Conservation (phyloP, 2,329 filamentous ascomycete genomes). For the Aurifilum marmelostoma region DNA sequence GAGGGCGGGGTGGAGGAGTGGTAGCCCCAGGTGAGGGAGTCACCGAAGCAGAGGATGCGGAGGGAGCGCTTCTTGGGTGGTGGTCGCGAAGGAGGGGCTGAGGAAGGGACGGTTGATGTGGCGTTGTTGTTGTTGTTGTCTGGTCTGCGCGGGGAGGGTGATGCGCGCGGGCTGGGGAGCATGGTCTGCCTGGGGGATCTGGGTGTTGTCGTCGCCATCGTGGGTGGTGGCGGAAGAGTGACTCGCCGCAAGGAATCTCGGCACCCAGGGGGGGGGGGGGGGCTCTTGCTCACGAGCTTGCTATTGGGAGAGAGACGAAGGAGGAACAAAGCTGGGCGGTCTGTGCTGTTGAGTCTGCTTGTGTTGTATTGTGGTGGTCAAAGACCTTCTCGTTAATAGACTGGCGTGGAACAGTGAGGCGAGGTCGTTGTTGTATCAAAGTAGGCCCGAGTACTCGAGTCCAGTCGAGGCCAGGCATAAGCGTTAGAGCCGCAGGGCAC, state of each 20-base stretch:
- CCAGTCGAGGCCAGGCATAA: background rate
- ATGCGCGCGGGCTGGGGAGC: conserved; percentile 18
- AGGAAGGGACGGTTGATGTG: conserved; percentile 5
- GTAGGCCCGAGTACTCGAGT: background rate
- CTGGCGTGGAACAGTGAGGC: background rate
- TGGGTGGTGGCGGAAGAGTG: background rate
- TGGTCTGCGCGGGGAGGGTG: background rate
- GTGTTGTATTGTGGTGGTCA: background rate
- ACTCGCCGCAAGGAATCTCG: background rate
- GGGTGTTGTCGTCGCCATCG: conserved; percentile 19
- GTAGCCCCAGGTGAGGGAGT: conserved; percentile 66
- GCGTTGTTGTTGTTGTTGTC: conserved; percentile 5
- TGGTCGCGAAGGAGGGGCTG: conserved; percentile 21
- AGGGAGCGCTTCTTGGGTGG: conserved; percentile 37
- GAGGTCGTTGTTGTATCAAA: background rate
- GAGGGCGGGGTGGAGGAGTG: conserved; percentile 34
- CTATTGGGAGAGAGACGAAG: too few relatives aligned
- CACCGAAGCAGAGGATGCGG: conserved; percentile 65
- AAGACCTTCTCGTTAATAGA: background rate
- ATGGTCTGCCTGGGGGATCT: conserved; percentile 11
- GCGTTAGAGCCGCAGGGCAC: background rate
- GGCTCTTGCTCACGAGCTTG: background rate
- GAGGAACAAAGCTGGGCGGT: background rate
- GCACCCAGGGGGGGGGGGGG: too few relatives aligned
- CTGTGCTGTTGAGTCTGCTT: background rate